Evolutionary conservation across 129 eudicot species (phyloP).

Genomic region (Daucus carota): DH1_v3.0 NC_030381.2:43321001-43321500

Average conservation of each 20-base stretch:
- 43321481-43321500: not conserved
- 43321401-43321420: no score
- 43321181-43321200: slow-evolving; percentile 2
- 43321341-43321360: no score
- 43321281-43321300: not conserved
- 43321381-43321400: no score
- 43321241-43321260: not conserved
- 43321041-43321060: no score
- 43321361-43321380: no score
- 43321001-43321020: no score
- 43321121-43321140: no score
- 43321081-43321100: no score
- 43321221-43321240: not conserved
- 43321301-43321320: not conserved
- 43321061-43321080: no score
- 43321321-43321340: not conserved
- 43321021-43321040: no score
- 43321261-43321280: slow-evolving; percentile 4
- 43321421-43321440: not conserved
- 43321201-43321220: not conserved
- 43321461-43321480: not conserved
- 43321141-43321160: not conserved
- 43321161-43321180: no score
- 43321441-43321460: not conserved
- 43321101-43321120: no score